A percentile compares a stretch with the other conserved stretches of the same genome.
Conservation (phyloP, 495 filamentous ascomycete species). For the Aspergillus bridgeri region DNA sequence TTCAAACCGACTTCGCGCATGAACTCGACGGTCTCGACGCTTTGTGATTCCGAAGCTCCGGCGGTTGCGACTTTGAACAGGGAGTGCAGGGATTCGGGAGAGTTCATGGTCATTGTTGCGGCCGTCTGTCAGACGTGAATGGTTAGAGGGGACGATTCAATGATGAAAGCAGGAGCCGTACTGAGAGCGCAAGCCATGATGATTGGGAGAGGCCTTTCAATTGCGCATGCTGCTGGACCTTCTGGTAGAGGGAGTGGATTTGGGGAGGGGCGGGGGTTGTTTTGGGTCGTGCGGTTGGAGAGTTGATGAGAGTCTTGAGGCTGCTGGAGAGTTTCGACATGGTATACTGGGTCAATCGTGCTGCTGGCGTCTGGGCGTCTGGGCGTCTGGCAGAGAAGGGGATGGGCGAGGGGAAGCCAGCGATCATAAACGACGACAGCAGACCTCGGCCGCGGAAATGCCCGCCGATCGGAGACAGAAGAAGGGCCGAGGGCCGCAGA, state of each 20-base stretch:
- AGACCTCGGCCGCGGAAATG: background rate
- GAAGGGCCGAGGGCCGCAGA: background rate
- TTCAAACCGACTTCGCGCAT: slow-evolving; percentile 80
- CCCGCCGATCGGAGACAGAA: background rate
- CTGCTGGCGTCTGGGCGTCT: too few species aligned
- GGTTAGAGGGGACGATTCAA: background rate
- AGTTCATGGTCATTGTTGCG: slow-evolving; percentile 73
- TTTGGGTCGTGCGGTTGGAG: slow-evolving; percentile 61
- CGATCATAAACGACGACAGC: background rate
- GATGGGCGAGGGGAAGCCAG: background rate
- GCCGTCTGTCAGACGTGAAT: slow-evolving; percentile 48
- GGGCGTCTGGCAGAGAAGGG: background rate
- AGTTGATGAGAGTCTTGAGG: slow-evolving; percentile 70
- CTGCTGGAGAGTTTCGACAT: slow-evolving; percentile 68
- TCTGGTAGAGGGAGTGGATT: slow-evolving; percentile 57
- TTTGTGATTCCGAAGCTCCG: slow-evolving; percentile 28
- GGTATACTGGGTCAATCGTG: background rate
- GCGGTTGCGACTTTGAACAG: slow-evolving; percentile 52
- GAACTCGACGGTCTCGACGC: slow-evolving; percentile 61
- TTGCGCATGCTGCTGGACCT: slow-evolving; percentile 52
- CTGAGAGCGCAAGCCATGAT: slow-evolving; percentile 65
- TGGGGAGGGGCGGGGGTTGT: slow-evolving; percentile 59
- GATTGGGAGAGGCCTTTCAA: slow-evolving; percentile 53
- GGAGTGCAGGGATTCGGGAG: slow-evolving; percentile 57
- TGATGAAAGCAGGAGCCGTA: slow-evolving; percentile 24